phyloP scores from a whole-genome alignment of 495 filamentous ascomycete species.

The Extremus antarcticus region DNA sequence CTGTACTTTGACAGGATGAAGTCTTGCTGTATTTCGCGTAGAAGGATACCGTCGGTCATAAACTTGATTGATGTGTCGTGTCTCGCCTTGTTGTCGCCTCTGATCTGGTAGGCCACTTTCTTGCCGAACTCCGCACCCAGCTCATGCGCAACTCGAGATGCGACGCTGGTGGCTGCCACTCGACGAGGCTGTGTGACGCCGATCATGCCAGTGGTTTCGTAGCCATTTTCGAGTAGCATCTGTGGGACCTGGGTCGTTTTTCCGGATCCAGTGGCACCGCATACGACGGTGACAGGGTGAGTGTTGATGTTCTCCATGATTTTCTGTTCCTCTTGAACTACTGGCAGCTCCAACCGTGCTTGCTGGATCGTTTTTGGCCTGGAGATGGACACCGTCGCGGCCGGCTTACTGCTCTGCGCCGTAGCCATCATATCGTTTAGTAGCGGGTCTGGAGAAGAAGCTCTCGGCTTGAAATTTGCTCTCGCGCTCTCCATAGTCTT shows the following conservation, averaged over 20 bases:
- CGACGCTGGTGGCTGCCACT: conserved; percentile 91
- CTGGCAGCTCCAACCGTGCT: conserved; percentile 67
- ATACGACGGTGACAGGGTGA: conserved; percentile 79
- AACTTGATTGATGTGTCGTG: conserved; percentile 90
- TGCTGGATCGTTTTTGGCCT: conserved; percentile 64
- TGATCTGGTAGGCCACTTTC: conserved; percentile 84
- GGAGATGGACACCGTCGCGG: conserved; percentile 34
- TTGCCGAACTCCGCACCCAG: conserved; percentile 51
- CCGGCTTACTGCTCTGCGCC: conserved; percentile 24
- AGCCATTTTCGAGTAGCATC: conserved; percentile 89
- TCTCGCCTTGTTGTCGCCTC: conserved; percentile 78
- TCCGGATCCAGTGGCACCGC: conserved; percentile 89
- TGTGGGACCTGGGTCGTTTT: conserved; percentile 97
- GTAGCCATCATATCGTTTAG: conserved; percentile 60
- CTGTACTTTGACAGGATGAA: conserved; percentile 90
- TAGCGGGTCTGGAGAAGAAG: conserved; percentile 61
- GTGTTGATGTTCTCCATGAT: conserved; percentile 97
- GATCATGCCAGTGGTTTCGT: conserved; percentile 59
- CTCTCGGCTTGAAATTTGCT: conserved; percentile 47
- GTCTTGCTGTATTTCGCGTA: conserved; percentile 84
- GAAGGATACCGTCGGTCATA: conserved; percentile 95
- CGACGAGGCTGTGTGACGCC: conserved; percentile 89
- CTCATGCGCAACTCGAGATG: conserved; percentile 79
- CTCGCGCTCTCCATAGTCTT: conserved; percentile 16
- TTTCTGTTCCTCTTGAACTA: conserved; percentile 90